A percentile compares a stretch with the other conserved stretches of the same genome.
phyloP scores from a whole-genome alignment of 768 basidiomycete species.

The Hygrocybe punicea region DNA sequence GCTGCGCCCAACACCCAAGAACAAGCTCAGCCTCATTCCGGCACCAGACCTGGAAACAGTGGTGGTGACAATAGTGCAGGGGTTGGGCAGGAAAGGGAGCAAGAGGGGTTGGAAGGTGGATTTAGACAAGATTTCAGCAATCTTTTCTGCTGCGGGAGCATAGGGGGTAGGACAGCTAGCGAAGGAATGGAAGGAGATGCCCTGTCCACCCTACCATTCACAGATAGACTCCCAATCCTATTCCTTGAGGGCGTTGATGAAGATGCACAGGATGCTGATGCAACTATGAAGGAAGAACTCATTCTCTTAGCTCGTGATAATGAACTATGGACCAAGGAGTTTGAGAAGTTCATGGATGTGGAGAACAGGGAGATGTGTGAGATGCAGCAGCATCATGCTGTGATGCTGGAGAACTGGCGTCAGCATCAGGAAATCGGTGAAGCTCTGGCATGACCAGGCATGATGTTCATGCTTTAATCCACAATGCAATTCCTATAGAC shows the following conservation, averaged over 20 bases:
- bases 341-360: conserved; percentile 10
- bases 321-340: conserved; percentile 15
- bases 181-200: not conserved
- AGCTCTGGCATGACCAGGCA: too few relatives aligned
- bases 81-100: not conserved
- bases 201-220: not conserved
- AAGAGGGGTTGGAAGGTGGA: not conserved
- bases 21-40: not conserved
- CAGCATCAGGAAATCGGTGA: too few relatives aligned
- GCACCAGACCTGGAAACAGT: not conserved
- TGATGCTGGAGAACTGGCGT: conserved; percentile 4
- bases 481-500: too few relatives aligned
- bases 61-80: not conserved
- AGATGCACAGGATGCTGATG: conserved; percentile 15
- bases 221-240: conserved; percentile 2
- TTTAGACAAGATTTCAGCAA: not conserved
- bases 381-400: conserved; percentile 10
- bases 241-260: conserved; percentile 14
- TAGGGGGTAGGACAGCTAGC: conserved; percentile 3
- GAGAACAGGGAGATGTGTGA: conserved; percentile 10
- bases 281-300: conserved; percentile 14
- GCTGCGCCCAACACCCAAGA: too few relatives aligned
- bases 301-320: conserved; percentile 7
- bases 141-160: conserved; percentile 3
- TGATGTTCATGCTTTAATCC: too few relatives aligned